Percentiles rank a stretch among this genome's conserved stretches.
Conservation (phyloP, 2,329 filamentous ascomycete genomes). For the Neurospora sp. region DNA sequence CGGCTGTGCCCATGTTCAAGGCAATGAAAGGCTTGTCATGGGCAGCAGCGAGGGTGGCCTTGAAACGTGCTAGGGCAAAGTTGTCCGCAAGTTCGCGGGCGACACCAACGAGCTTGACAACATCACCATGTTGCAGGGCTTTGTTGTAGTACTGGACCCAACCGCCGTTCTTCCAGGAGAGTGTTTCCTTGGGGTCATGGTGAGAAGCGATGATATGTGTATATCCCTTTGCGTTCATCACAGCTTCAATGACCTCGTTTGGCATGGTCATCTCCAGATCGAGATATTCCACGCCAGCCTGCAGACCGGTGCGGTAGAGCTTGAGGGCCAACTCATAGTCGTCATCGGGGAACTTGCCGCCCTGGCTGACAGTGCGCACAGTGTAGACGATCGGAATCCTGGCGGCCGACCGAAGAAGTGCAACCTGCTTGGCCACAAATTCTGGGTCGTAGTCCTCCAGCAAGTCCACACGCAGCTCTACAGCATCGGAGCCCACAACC, state of each 20-base stretch:
- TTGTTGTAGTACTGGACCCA: slow-evolving; percentile 88
- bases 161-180: slow-evolving; percentile 87
- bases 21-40: slow-evolving; percentile 81
- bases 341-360: slow-evolving; percentile 76
- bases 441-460: slow-evolving; percentile 67
- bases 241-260: slow-evolving; percentile 58
- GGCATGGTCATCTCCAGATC: slow-evolving; percentile 87
- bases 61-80: slow-evolving; percentile 74
- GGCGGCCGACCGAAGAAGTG: slow-evolving; percentile 62
- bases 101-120: slow-evolving; percentile 87
- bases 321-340: slow-evolving; percentile 59
- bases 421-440: slow-evolving; percentile 72
- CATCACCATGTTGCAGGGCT: slow-evolving; percentile 78
- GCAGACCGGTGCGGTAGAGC: slow-evolving; percentile 69
- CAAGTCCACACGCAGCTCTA: slow-evolving; percentile 88
- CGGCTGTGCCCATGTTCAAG: slow-evolving; percentile 85
- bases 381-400: slow-evolving; percentile 85
- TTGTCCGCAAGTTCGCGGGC: slow-evolving; percentile 75
- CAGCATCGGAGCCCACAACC: slow-evolving; percentile 79
- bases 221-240: slow-evolving; percentile 56
- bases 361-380: slow-evolving; percentile 74
- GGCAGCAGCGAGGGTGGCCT: slow-evolving; percentile 58
- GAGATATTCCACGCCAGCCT: slow-evolving; percentile 82
- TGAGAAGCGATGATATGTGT: slow-evolving; percentile 91
- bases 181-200: slow-evolving; percentile 68